Conservation (phyloP, 495 filamentous ascomycete genomes). For the Annulohypoxylon maeteangense region DNA sequence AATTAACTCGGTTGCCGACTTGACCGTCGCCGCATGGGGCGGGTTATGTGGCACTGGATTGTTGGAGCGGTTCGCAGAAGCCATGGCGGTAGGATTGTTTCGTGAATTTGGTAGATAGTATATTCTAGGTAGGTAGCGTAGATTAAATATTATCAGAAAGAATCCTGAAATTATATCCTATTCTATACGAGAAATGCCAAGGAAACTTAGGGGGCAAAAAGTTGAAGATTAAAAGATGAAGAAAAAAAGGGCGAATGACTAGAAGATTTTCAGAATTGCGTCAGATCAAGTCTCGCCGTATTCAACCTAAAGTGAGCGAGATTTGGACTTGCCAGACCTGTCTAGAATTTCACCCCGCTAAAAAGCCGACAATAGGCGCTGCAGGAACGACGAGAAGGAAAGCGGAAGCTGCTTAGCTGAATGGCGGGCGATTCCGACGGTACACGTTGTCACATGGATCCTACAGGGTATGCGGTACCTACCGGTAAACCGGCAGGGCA, state of each 20-base stretch:
- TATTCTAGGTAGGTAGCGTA: not conserved
- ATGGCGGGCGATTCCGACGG: slow-evolving; percentile 2
- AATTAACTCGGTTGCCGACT: slow-evolving; percentile 70
- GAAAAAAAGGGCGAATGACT: not conserved
- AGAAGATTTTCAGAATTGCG: slow-evolving; percentile 20
- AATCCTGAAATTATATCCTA: not conserved
- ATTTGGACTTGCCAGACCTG: not conserved
- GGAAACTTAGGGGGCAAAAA: not conserved
- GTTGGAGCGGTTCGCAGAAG: slow-evolving; percentile 28
- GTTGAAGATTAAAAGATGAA: not conserved
- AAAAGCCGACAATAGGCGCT: slow-evolving; percentile 38
- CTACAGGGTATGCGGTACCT: not conserved
- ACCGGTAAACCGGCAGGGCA: not conserved
- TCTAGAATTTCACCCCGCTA: slow-evolving; percentile 21
- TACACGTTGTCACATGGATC: not conserved
- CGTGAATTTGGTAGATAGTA: not conserved
- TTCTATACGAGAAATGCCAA: not conserved
- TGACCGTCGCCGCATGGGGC: slow-evolving; percentile 43
- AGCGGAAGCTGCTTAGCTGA: not conserved
- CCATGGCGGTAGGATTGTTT: slow-evolving; percentile 23
- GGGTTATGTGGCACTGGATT: slow-evolving; percentile 38
- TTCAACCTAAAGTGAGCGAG: slow-evolving; percentile 31
- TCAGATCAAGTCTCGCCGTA: slow-evolving; percentile 28
- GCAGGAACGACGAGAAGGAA: slow-evolving; percentile 3
- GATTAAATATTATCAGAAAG: slow-evolving; percentile 21